Evolutionary conservation across 352 stramenopile species (phyloP), one percentile per base, ranked within the genome.

Genomic region (Thraustochytrium striatum): DNA sequence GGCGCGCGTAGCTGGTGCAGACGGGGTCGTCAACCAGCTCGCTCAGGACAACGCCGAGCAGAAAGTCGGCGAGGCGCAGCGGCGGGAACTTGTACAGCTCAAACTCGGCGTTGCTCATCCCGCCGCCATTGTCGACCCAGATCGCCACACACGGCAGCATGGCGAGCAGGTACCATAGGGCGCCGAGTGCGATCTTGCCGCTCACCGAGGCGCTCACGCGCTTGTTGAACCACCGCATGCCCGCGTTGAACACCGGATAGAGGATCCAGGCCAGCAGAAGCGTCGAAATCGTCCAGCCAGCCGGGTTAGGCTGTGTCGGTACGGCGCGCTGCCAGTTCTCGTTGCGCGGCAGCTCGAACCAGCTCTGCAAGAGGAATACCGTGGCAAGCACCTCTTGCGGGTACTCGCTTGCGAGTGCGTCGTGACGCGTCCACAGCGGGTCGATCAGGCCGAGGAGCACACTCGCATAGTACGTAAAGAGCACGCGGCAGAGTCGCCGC

Each of bases 361-460:
- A 75, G 7, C 32, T 30, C 0, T 75, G 65, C 3, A 75, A 9
- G 13, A 75, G 52, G 2, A 72, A 2, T 39, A 21, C 25, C n/a
- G 32, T 44, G 41, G 65, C 43, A 9, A 61, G 2, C 9, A 43
- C 65, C 36, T 58, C 41, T 5, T 33, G 16, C 3, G 65, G 65
- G 32, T 75, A 32, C 7, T 62, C 28, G 16, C 41, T 62, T 16
- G 36, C 32, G 16, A 75, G 41, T 3, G 65, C 65, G 25, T 75
- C 65, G 50, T 75, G 65, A 1, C 65, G 65, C 13, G 65, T 75
- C n/a, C 58, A 75, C 30, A 75, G 65, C n/a, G 65, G 65, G 32
- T 75, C 65, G 3, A 61, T 25, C 7, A 75, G 50, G 11, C 65
- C 65, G 19, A 75, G 41, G 8, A 75, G 25, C 19, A 39, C 58